Percentiles rank a stretch among this genome's conserved stretches.
Conservation (phyloP, 129 eudicot genomes). For the Logfia minima region DNA sequence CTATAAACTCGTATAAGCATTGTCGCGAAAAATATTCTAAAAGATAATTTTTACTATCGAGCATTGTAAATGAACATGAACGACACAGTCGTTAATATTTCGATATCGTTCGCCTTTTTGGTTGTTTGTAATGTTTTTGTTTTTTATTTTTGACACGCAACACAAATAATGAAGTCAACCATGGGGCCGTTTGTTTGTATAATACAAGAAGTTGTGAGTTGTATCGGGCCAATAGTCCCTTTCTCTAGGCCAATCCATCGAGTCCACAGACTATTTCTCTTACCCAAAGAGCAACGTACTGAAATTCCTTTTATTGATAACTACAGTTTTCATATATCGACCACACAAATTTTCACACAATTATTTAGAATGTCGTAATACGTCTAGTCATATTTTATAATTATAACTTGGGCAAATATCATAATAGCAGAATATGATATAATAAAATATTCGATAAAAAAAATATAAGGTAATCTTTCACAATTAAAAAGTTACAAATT, state of each 20-base stretch:
- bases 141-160: neutral
- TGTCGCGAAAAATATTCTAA: too few species aligned
- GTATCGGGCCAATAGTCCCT: slow-evolving; percentile 24
- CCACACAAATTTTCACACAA: neutral
- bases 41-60: too few species aligned
- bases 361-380: too few species aligned
- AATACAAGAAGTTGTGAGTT: neutral
- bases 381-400: too few species aligned
- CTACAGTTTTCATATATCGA: neutral
- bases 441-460: too few species aligned
- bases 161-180: slow-evolving; percentile 17
- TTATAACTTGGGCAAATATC: too few species aligned
- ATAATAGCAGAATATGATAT: too few species aligned
- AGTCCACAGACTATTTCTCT: slow-evolving; percentile 15
- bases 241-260: slow-evolving; percentile 18
- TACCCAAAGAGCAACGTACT: neutral
- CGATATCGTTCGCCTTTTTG: neutral
- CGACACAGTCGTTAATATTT: neutral
- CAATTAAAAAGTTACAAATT: too few species aligned
- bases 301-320: neutral
- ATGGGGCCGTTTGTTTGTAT: neutral
- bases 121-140: neutral
- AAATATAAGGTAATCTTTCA: too few species aligned
- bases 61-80: too few species aligned
- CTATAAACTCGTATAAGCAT: too few species aligned